Percentiles rank a stretch among this genome's conserved stretches.
Conservation (phyloP, 345 rosid species). For the Schrenkiella parvula region DNA sequence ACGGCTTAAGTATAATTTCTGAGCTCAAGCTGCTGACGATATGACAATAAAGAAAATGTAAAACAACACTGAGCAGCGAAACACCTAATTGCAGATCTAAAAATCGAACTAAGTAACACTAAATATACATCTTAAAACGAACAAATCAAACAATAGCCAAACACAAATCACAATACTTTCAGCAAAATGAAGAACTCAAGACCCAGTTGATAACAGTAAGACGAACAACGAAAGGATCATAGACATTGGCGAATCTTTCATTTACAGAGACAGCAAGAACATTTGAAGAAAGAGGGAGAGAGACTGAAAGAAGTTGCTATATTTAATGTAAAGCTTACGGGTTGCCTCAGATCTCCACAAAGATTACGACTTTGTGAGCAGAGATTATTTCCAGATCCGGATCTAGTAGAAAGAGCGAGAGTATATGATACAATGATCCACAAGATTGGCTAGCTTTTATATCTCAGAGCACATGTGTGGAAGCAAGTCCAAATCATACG, state of each 20-base stretch:
- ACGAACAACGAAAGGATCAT: neutral
- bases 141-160: neutral
- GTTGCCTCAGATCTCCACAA: neutral
- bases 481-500: neutral
- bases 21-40: neutral
- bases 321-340: no score
- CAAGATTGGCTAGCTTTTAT: neutral
- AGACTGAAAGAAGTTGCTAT: neutral
- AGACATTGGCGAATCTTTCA: neutral
- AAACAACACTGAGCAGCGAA: neutral
- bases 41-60: neutral
- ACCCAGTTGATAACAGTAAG: no score
- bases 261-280: conserved; percentile 1
- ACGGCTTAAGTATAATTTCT: neutral
- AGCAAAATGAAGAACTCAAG: neutral
- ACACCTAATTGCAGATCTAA: conserved; percentile 7
- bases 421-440: neutral
- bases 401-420: conserved; percentile 10
- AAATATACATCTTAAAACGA: neutral
- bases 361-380: conserved; percentile 18
- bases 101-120: neutral
- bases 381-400: conserved; percentile 20
- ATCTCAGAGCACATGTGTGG: neutral
- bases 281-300: neutral
- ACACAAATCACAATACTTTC: neutral